These are phyloP conservation scores for Papiliotrema fonsecae DNA, from an alignment of 1,284 basidiomycete genomes.

Conservation along the genomic window DNA sequence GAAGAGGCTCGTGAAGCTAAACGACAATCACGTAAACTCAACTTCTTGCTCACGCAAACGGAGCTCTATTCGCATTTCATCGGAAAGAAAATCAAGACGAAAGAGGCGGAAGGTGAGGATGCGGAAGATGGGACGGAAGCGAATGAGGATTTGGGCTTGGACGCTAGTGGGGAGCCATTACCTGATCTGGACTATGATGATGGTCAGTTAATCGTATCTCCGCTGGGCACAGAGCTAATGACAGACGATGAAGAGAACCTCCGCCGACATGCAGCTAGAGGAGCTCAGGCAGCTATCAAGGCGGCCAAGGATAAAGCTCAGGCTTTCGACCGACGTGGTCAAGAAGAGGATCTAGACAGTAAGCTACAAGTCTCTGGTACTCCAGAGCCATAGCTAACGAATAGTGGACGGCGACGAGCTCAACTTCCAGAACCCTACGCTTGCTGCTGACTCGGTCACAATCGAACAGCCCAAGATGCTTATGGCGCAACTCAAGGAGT, in stretches of 20 bases:
- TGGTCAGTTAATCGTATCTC: conserved; percentile 53
- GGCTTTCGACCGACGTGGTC: conserved; percentile 10
- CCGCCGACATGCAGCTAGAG: conserved; percentile 78
- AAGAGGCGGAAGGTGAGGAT: conserved; percentile 79
- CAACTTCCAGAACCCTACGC: conserved; percentile 98
- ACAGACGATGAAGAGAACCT: conserved; percentile 86
- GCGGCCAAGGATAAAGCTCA: conserved; percentile 59
- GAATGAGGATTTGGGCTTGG: conserved; percentile 56
- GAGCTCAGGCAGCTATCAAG: conserved; percentile 84
- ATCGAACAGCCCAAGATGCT: conserved; percentile 94
- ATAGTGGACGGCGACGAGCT: conserved; percentile 86
- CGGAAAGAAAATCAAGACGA: conserved; percentile 94
- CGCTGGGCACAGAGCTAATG: conserved; percentile 1
- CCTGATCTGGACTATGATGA: conserved; percentile 91
- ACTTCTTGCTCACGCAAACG: conserved; percentile 98
- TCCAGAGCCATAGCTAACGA: conserved; percentile 3
- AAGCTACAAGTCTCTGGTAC: background rate
- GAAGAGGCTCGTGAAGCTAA: conserved; percentile 96
- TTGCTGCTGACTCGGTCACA: conserved; percentile 78
- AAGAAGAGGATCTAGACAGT: too few species aligned
- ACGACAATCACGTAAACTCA: conserved; percentile 91
- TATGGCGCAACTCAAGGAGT: conserved; percentile 95
- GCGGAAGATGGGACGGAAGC: conserved; percentile 49
- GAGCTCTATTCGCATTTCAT: conserved; percentile 99
- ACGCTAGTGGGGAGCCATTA: conserved; percentile 55